Conservation (phyloP, 441 rosid species). For the Populus hybrid region DNA sequence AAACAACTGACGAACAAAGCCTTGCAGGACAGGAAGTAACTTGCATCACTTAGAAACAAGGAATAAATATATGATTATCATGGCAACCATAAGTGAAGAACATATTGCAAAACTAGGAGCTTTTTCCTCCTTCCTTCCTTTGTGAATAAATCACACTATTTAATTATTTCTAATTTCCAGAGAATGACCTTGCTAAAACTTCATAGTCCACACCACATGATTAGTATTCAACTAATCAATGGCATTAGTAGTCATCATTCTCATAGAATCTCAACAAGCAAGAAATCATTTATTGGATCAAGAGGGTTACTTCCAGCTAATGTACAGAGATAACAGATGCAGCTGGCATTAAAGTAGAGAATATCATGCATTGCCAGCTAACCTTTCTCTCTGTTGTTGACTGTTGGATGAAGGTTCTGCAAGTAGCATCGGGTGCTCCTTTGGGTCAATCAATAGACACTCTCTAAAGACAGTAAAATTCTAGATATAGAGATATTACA, state of each 20-base stretch:
- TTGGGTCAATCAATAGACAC: conserved; percentile 91
- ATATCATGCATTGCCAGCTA: conserved; percentile 12
- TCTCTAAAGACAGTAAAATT: conserved; percentile 45
- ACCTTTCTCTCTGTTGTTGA: conserved; percentile 98
- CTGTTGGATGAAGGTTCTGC: conserved; percentile 93
- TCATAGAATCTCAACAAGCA: not conserved
- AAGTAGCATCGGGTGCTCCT: conserved; percentile 98
- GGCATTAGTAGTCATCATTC: not conserved
- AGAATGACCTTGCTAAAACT: not conserved
- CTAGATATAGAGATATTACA: not conserved
- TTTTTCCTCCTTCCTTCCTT: not conserved
- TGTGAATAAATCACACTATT: not conserved
- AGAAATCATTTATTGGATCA: not conserved
- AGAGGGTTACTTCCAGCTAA: not conserved
- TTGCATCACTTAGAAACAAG: not conserved
- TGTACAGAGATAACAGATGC: not conserved
- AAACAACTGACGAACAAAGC: not conserved
- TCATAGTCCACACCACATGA: not conserved
- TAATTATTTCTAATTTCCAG: not conserved
- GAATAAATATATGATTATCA: not conserved
- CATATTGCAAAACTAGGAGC: not conserved
- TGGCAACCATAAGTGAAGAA: not conserved
- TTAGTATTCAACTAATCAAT: not conserved
- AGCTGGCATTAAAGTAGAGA: not conserved
- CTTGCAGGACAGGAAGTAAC: not conserved